Percentiles rank a stretch among this genome's conserved stretches.
Evolutionary conservation across 805 yeast species (phyloP).

Genomic region (Ogataea angusta): DNA sequence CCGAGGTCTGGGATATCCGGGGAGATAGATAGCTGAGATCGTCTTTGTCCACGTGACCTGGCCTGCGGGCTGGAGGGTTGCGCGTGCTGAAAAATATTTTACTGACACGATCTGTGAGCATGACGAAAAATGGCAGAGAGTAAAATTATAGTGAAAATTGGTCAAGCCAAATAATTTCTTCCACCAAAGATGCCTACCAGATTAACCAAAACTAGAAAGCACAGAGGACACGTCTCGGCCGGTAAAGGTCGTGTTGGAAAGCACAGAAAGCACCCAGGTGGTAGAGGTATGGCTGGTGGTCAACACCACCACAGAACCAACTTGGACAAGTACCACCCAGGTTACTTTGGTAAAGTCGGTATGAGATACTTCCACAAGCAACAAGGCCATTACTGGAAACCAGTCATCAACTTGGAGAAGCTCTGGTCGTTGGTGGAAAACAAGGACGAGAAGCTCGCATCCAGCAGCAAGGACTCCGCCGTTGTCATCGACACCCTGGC

Average conservation of each 20-base stretch:
- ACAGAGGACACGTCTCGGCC: constrained; percentile 99
- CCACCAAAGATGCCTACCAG: constrained; percentile 85
- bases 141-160: constrained; percentile 10
- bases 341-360: constrained; percentile 99
- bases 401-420: constrained; percentile 96
- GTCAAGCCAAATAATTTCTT: constrained; percentile 9
- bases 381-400: constrained; percentile 93
- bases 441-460: constrained; percentile 89
- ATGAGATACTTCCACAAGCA: constrained; percentile 99
- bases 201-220: constrained; percentile 99
- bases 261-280: constrained; percentile 99
- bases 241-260: constrained; percentile 99
- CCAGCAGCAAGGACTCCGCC: constrained; percentile 84
- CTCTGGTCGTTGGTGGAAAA: constrained; percentile 96
- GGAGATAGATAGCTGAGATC: neutral
- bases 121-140: constrained; percentile 7
- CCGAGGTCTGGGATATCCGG: constrained; percentile 57
- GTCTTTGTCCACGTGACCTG: constrained; percentile 10
- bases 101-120: constrained; percentile 6
- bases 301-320: constrained; percentile 99
- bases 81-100: constrained; percentile 9
- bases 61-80: constrained; percentile 12
- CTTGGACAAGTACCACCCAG: constrained; percentile 99
- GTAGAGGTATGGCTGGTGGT: constrained; percentile 99
- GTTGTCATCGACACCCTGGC: constrained; percentile 99